Conservation (phyloP, 148 eudicot species). For the Silene uniflora region DNA sequence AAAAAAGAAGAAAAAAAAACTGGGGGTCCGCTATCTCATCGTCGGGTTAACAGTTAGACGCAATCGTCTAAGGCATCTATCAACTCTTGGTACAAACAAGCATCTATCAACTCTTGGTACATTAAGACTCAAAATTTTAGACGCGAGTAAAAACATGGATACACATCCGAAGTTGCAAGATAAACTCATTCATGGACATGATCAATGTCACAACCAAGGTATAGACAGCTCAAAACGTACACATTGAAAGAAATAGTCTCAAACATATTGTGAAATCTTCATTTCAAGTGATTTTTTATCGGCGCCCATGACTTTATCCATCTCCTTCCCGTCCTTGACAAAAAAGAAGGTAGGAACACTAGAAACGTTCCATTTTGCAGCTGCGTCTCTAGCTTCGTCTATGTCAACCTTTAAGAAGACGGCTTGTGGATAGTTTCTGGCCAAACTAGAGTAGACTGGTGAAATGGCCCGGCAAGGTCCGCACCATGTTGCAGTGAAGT, state of each 20-base stretch:
- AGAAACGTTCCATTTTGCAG: constrained; percentile 49
- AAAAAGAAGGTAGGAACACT: constrained; percentile 61
- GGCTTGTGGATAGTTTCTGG: constrained; percentile 41
- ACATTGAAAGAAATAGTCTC: not conserved
- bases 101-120: too few relatives aligned
- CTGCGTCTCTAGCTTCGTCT: constrained; percentile 57
- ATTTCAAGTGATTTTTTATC: constrained; percentile 53
- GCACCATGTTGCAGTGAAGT: constrained; percentile 81
- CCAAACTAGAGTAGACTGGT: constrained; percentile 49
- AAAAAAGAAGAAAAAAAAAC: too few relatives aligned
- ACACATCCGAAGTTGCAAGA: too few relatives aligned
- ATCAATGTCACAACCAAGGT: not conserved
- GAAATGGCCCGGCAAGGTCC: constrained; percentile 64
- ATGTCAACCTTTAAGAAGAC: constrained; percentile 60
- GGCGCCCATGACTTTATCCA: constrained; percentile 56
- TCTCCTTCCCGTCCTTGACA: constrained; percentile 49
- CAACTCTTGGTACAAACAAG: too few relatives aligned
- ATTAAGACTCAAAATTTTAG: too few relatives aligned
- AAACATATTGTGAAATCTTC: constrained; percentile 38
- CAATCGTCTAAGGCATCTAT: too few relatives aligned
- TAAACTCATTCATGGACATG: too few relatives aligned
- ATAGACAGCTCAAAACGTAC: not conserved
- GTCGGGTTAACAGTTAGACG: too few relatives aligned
- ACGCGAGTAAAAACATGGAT: too few relatives aligned
- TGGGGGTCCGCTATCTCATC: too few relatives aligned